A percentile compares a stretch with the other conserved stretches of the same genome.
These are phyloP conservation scores for Pythium plurisporium DNA, from an alignment of 352 stramenopile genomes.

Conservation along the genomic window DNA sequence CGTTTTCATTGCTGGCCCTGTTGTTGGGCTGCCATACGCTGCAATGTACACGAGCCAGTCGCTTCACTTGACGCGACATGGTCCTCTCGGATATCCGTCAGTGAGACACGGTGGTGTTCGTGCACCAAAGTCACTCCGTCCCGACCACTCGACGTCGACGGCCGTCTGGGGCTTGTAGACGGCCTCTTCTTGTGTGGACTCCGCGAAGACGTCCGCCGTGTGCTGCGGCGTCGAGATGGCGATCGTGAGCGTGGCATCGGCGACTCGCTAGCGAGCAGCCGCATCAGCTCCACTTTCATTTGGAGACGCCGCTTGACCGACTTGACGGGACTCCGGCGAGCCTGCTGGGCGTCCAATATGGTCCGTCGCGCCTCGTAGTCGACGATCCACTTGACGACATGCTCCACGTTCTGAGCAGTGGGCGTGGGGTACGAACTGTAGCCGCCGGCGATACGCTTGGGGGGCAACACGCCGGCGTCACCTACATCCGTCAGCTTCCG, in stretches of 20 bases:
- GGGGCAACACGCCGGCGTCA: constrained; percentile 25
- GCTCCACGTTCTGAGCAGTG: constrained; percentile 28
- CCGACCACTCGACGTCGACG: too few species aligned
- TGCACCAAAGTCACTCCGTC: neutral
- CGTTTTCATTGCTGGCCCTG: neutral
- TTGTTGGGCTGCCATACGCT: neutral
- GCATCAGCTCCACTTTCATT: constrained; percentile 36
- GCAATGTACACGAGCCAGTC: too few species aligned
- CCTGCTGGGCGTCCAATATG: constrained; percentile 23
- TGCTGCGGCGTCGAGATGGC: neutral
- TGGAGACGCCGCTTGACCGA: constrained; percentile 10
- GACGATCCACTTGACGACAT: constrained; percentile 40
- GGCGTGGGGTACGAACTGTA: constrained; percentile 33
- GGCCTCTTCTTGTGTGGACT: constrained; percentile 9
- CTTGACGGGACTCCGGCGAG: neutral
- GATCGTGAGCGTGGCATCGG: neutral
- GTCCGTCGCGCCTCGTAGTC: constrained; percentile 34
- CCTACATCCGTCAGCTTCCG: constrained; percentile 35
- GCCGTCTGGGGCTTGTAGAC: neutral
- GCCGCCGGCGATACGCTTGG: constrained; percentile 33
- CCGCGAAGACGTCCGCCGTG: constrained; percentile 1
- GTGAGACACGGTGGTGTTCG: too few species aligned
- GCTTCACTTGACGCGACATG: too few species aligned
- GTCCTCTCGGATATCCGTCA: too few species aligned
- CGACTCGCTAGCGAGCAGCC: constrained; percentile 10